These are phyloP conservation scores for Ogataea haglerorum DNA, from an alignment of 805 yeast genomes.

Conservation along the genomic window DNA sequence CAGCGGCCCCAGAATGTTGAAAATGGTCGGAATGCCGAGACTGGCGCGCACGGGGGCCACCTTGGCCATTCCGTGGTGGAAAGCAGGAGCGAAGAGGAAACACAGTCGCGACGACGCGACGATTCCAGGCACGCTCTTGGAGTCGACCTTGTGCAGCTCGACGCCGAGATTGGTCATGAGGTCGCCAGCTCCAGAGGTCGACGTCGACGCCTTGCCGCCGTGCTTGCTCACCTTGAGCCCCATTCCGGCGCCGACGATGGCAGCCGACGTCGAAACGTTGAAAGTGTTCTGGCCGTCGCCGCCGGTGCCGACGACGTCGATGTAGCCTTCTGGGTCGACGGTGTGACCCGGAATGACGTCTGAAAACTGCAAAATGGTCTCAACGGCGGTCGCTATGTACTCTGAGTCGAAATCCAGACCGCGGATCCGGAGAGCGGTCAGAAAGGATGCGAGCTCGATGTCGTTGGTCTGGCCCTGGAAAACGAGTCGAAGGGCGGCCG, in stretches of 20 bases:
- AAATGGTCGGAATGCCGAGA: slow-evolving; percentile 87
- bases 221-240: slow-evolving; percentile 81
- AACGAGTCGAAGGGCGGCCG: slow-evolving; percentile 57
- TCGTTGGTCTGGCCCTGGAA: slow-evolving; percentile 61
- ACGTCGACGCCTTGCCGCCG: slow-evolving; percentile 96
- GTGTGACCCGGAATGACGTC: slow-evolving; percentile 44
- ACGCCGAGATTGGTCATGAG: slow-evolving; percentile 77
- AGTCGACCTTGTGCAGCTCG: slow-evolving; percentile 67
- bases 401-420: slow-evolving; percentile 80
- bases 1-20: slow-evolving; percentile 91
- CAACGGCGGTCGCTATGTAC: slow-evolving; percentile 82
- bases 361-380: slow-evolving; percentile 65
- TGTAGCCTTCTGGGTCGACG: slow-evolving; percentile 50
- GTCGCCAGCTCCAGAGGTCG: slow-evolving; percentile 93
- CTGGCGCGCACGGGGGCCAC: slow-evolving; percentile 76
- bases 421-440: slow-evolving; percentile 69
- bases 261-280: slow-evolving; percentile 92
- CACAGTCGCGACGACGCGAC: slow-evolving; percentile 51
- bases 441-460: slow-evolving; percentile 72
- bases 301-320: slow-evolving; percentile 97
- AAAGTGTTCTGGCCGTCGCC: slow-evolving; percentile 98
- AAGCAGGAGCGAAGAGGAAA: slow-evolving; percentile 88
- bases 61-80: slow-evolving; percentile 86
- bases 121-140: slow-evolving; percentile 55
- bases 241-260: slow-evolving; percentile 92